Conservation (phyloP, 352 stramenopile genomes). For the Phytophthora citricola region DNA sequence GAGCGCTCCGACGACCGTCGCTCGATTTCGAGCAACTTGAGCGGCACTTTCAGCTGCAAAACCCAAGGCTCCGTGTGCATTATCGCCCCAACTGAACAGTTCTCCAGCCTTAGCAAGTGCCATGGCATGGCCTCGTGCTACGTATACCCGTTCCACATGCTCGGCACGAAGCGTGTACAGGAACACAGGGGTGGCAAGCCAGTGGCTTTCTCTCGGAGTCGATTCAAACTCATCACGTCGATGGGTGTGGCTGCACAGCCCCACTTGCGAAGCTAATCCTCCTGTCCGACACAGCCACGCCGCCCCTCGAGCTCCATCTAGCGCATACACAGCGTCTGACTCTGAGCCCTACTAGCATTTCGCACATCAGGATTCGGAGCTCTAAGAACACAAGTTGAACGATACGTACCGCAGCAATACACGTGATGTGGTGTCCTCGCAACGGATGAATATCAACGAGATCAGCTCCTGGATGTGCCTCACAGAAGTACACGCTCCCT, state of each 20-base stretch:
- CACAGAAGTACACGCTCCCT: constrained; percentile 74
- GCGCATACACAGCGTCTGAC: constrained; percentile 72
- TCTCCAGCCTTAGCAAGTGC: constrained; percentile 83
- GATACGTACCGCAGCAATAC: constrained; percentile 59
- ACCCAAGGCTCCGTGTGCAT: constrained; percentile 89
- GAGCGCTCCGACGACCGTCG: constrained; percentile 56
- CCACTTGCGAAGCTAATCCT: constrained; percentile 69
- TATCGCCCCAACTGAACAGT: constrained; percentile 96
- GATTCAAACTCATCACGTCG: constrained; percentile 53
- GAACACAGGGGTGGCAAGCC: constrained; percentile 76
- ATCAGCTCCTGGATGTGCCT: constrained; percentile 43
- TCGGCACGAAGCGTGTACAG: constrained; percentile 68
- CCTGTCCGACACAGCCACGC: constrained; percentile 83
- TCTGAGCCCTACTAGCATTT: constrained; percentile 51
- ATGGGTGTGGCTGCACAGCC: constrained; percentile 53
- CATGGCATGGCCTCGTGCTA: constrained; percentile 67
- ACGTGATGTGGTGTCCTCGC: constrained; percentile 66
- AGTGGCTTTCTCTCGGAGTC: constrained; percentile 61
- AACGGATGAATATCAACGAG: constrained; percentile 70
- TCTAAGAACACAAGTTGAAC: constrained; percentile 1
- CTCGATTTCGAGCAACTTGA: constrained; percentile 59
- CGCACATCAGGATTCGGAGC: constrained; percentile 10
- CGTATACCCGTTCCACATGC: constrained; percentile 58
- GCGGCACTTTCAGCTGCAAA: constrained; percentile 52
- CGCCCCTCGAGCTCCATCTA: constrained; percentile 60